Percentiles rank a stretch among this genome's conserved stretches.
These are phyloP conservation scores for Sanghuangporus baumii DNA, from an alignment of 1,284 basidiomycete species.

Conservation along the genomic window DNA sequence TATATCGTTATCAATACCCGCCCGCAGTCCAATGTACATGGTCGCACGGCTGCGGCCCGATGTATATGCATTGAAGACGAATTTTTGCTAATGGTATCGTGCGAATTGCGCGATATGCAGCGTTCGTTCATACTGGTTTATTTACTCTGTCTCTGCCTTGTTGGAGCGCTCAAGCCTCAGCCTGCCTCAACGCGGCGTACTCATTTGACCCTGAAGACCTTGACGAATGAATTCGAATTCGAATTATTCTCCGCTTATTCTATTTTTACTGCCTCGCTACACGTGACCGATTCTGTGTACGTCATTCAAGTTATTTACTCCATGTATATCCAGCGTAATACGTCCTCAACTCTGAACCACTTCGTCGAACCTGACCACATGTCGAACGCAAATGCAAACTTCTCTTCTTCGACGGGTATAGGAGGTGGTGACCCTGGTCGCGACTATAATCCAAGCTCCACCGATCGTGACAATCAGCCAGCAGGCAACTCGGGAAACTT, in stretches of 20 bases:
- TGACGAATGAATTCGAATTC: too few relatives aligned
- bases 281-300: too few relatives aligned
- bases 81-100: not conserved
- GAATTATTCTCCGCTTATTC: too few relatives aligned
- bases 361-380: not conserved
- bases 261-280: too few relatives aligned
- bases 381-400: not conserved
- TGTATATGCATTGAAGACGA: not conserved
- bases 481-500: slow-evolving; percentile 4
- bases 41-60: not conserved
- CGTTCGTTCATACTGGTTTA: too few relatives aligned
- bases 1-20: not conserved
- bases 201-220: too few relatives aligned
- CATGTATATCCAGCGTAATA: too few relatives aligned
- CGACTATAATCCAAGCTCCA: slow-evolving; percentile 15
- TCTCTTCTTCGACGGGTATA: slow-evolving; percentile 8
- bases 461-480: slow-evolving; percentile 8
- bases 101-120: too few relatives aligned
- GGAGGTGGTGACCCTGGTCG: slow-evolving; percentile 10
- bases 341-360: not conserved
- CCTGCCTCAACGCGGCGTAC: too few relatives aligned
- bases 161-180: too few relatives aligned
- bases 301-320: too few relatives aligned
- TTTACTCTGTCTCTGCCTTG: too few relatives aligned
- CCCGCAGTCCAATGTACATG: not conserved